phyloP scores from a whole-genome alignment of 1,284 basidiomycete genomes.

The Papiliotrema flavescens region DNA sequence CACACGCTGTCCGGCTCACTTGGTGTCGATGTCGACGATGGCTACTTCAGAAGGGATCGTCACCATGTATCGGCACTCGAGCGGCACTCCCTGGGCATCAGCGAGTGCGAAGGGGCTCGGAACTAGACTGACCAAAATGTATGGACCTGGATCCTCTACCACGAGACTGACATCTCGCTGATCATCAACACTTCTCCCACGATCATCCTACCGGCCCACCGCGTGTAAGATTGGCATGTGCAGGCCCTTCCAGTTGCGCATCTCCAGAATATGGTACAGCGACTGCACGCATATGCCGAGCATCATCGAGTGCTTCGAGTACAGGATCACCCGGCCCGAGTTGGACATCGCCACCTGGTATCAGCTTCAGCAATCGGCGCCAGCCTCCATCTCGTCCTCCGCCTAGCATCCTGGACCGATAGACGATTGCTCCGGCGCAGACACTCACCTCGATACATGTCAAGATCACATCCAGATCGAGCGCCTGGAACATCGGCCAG shows the following conservation, averaged over 20 bases:
- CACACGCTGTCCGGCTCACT: constrained; percentile 56
- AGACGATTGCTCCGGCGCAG: no score
- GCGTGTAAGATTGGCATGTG: constrained; percentile 81
- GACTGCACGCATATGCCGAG: constrained; percentile 77
- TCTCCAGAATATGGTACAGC: constrained; percentile 85
- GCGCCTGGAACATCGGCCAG: constrained; percentile 93
- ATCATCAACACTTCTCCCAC: not conserved
- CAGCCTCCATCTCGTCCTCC: no score
- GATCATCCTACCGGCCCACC: constrained; percentile 15
- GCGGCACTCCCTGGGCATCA: constrained; percentile 62
- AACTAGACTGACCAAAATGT: constrained; percentile 62
- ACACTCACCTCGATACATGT: constrained; percentile 80
- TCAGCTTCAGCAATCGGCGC: no score
- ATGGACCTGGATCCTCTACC: constrained; percentile 64
- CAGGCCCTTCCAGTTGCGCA: constrained; percentile 90
- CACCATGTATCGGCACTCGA: constrained; percentile 75
- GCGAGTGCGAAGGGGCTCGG: not conserved
- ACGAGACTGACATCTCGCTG: constrained; percentile 39
- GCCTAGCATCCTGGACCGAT: no score
- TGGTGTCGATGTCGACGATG: constrained; percentile 88
- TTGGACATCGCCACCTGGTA: constrained; percentile 84
- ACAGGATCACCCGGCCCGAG: constrained; percentile 84
- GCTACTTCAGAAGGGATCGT: constrained; percentile 76
- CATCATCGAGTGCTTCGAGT: constrained; percentile 85
- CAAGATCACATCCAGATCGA: constrained; percentile 90